Percentiles rank a stretch among this genome's conserved stretches.
Evolutionary conservation across 169 alveolate genomes (phyloP).

Genomic region (Plasmodium billcollinsi): DNA sequence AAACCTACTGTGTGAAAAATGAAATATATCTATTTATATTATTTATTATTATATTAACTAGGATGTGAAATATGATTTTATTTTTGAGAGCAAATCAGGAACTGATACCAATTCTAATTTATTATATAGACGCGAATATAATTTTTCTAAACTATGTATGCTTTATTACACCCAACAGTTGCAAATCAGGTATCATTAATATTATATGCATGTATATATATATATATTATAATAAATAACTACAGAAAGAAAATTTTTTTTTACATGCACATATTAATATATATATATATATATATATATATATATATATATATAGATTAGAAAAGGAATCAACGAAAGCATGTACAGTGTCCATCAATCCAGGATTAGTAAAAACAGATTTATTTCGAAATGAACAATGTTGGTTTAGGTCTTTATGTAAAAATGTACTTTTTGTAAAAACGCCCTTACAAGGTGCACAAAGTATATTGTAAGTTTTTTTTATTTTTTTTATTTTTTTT

Average conservation of each 20-base stretch:
- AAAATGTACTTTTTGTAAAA: slow-evolving; percentile 33
- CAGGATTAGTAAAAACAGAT: slow-evolving; percentile 57
- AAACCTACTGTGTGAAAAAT: no score
- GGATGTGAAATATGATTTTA: slow-evolving; percentile 43
- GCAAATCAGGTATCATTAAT: slow-evolving; percentile 36
- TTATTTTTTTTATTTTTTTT: neutral
- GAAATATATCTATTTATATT: no score
- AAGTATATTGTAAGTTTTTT: slow-evolving; percentile 49
- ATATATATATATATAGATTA: slow-evolving; percentile 12
- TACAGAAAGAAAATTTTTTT: neutral
- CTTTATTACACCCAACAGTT: slow-evolving; percentile 57
- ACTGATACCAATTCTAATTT: slow-evolving; percentile 18
- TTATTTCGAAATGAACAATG: slow-evolving; percentile 34
- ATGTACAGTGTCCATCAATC: slow-evolving; percentile 68
- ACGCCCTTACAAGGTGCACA: slow-evolving; percentile 75
- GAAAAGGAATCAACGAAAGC: slow-evolving; percentile 58
- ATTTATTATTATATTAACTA: neutral
- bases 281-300: slow-evolving; percentile 1
- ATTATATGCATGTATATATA: neutral
- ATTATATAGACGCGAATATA: slow-evolving; percentile 53
- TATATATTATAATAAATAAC: neutral
- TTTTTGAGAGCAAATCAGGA: slow-evolving; percentile 13
- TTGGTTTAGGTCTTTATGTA: slow-evolving; percentile 52
- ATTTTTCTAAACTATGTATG: slow-evolving; percentile 70
- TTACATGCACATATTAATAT: neutral